phyloP scores from a whole-genome alignment of 805 yeast genomes.

The Kregervanrija delftensis region DNA sequence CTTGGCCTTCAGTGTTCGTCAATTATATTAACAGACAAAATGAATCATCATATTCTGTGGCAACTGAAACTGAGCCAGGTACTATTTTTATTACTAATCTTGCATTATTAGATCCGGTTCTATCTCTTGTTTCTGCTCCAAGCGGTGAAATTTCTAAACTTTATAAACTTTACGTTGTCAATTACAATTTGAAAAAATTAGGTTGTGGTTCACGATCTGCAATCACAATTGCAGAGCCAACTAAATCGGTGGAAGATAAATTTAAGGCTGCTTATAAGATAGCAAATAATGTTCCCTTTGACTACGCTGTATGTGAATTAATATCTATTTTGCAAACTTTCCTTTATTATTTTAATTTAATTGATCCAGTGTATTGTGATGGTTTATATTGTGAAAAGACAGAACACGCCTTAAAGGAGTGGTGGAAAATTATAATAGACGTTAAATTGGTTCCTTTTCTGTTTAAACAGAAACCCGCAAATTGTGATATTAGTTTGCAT shows the following conservation, averaged over 20 bases:
- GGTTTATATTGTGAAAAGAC: slow-evolving; percentile 81
- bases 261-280: slow-evolving; percentile 70
- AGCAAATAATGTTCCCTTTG: slow-evolving; percentile 43
- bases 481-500: slow-evolving; percentile 32
- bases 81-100: slow-evolving; percentile 73
- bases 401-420: slow-evolving; percentile 56
- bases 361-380: slow-evolving; percentile 67
- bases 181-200: slow-evolving; percentile 67
- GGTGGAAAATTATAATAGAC: slow-evolving; percentile 60
- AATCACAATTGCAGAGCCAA: slow-evolving; percentile 58
- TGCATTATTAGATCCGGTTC: slow-evolving; percentile 61
- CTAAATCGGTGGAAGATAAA: slow-evolving; percentile 76
- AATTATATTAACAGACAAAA: slow-evolving; percentile 60
- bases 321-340: slow-evolving; percentile 70
- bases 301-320: slow-evolving; percentile 66
- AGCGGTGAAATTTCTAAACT: slow-evolving; percentile 40
- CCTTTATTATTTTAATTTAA: slow-evolving; percentile 67
- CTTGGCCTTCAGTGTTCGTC: slow-evolving; percentile 47
- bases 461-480: slow-evolving; percentile 17
- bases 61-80: slow-evolving; percentile 57
- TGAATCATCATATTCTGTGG: slow-evolving; percentile 53
- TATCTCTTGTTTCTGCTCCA: slow-evolving; percentile 65
- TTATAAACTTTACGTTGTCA: slow-evolving; percentile 58
- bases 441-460: slow-evolving; percentile 27
- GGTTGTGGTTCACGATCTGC: slow-evolving; percentile 86